phyloP scores from a whole-genome alignment of 1,284 basidiomycete species.

The Prillingera fragicola region DNA sequence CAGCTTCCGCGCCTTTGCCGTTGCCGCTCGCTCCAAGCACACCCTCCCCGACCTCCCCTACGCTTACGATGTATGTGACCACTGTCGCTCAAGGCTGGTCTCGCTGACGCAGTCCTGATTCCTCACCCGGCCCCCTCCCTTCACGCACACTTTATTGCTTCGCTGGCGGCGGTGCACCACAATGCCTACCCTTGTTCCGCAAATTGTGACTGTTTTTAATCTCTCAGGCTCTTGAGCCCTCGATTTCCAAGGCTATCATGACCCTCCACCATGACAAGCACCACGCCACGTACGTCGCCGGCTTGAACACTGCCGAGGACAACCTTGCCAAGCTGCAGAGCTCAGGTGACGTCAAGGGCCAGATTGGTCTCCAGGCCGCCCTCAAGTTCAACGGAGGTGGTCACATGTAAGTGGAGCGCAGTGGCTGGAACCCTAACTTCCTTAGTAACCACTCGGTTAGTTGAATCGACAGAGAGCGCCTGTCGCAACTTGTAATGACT shows the following conservation, averaged over 20 bases:
- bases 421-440: not conserved
- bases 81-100: not conserved
- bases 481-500: not conserved
- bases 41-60: slow-evolving; percentile 82
- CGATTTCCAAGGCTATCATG: slow-evolving; percentile 70
- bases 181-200: not conserved
- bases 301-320: slow-evolving; percentile 85
- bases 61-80: slow-evolving; percentile 66
- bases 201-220: not conserved
- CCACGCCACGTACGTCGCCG: slow-evolving; percentile 88
- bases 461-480: not conserved
- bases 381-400: slow-evolving; percentile 91
- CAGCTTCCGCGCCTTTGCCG: slow-evolving; percentile 11
- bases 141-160: not conserved
- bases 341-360: slow-evolving; percentile 61
- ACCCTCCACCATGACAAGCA: slow-evolving; percentile 93
- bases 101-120: not conserved
- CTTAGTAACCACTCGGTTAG: slow-evolving; percentile 44
- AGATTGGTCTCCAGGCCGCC: slow-evolving; percentile 77
- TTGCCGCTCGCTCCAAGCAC: slow-evolving; percentile 33
- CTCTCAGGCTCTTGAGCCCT: slow-evolving; percentile 52
- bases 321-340: slow-evolving; percentile 60
- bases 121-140: not conserved
- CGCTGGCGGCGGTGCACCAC: too few species aligned
- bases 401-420: slow-evolving; percentile 45